phyloP scores from a whole-genome alignment of 345 rosid genomes.

The Pugionium cornutum region DNA sequence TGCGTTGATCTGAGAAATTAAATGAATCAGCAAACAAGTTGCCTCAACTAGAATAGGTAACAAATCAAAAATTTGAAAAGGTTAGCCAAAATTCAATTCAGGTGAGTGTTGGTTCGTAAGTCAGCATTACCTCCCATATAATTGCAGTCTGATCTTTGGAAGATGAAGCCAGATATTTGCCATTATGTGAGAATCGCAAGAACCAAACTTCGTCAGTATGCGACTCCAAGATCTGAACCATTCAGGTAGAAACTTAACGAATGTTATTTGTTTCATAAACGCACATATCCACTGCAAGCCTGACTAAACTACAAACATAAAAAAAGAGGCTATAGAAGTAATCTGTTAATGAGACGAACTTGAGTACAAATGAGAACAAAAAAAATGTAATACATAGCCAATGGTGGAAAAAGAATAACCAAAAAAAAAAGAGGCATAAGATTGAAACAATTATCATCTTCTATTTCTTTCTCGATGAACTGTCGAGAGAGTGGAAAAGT shows the following conservation, averaged over 20 bases:
- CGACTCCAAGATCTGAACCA: slow-evolving; percentile 60
- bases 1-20: slow-evolving; percentile 44
- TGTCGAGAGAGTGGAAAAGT: slow-evolving; percentile 13
- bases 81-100: slow-evolving; percentile 8
- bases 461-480: slow-evolving; percentile 12
- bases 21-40: slow-evolving; percentile 21
- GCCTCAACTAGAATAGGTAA: slow-evolving; percentile 16
- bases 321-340: slow-evolving; percentile 22
- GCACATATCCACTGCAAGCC: slow-evolving; percentile 36
- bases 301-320: slow-evolving; percentile 36
- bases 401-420: slow-evolving; percentile 20
- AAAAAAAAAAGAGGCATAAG: slow-evolving; percentile 16
- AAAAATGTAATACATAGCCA: slow-evolving; percentile 23
- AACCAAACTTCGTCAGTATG: slow-evolving; percentile 80
- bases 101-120: slow-evolving; percentile 3
- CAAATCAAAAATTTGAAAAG: not conserved
- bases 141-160: slow-evolving; percentile 61
- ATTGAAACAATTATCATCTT: slow-evolving; percentile 27
- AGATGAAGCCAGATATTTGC: slow-evolving; percentile 69
- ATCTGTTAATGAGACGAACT: slow-evolving; percentile 19
- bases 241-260: slow-evolving; percentile 40
- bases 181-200: slow-evolving; percentile 70
- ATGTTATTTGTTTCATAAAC: slow-evolving; percentile 35
- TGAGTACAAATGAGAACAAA: not conserved
- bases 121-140: slow-evolving; percentile 68